phyloP scores from a whole-genome alignment of 1,284 basidiomycete species.

The Cutaneotrichosporon curvatum region DNA sequence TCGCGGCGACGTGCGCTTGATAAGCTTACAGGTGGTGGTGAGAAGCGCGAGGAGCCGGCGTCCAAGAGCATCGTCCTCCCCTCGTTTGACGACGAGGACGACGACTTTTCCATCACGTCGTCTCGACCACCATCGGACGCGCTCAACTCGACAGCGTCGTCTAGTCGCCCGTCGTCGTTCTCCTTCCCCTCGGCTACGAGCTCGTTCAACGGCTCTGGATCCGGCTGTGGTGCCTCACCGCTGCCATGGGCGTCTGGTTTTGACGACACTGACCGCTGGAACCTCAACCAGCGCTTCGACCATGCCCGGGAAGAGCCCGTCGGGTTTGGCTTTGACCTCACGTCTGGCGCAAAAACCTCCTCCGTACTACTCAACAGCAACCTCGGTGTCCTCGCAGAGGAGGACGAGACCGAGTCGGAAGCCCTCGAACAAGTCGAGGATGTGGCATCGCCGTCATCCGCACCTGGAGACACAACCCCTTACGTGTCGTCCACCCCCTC shows the following conservation, averaged over 20 bases:
- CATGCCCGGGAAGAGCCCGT: conserved; percentile 21
- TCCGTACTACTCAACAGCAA: conserved; percentile 20
- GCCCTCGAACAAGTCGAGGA: conserved; percentile 10
- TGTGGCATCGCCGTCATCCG: conserved; percentile 6
- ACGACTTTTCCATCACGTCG: conserved; percentile 20
- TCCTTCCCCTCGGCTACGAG: conserved; percentile 14
- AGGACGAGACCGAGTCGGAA: conserved; percentile 40
- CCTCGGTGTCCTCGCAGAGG: conserved; percentile 28
- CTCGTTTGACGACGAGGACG: conserved; percentile 39
- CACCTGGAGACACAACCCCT: neutral
- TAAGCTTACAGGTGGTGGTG: conserved; percentile 26
- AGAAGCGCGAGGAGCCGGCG: conserved; percentile 3
- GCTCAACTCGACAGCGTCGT: conserved; percentile 21
- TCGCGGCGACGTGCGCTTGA: conserved; percentile 38
- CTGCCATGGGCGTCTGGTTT: conserved; percentile 22
- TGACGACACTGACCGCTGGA: conserved; percentile 16
- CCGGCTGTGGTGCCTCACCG: conserved; percentile 8
- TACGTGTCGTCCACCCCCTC: conserved; percentile 1
- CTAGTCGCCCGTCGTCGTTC: conserved; percentile 28
- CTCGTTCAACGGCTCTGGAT: conserved; percentile 13
- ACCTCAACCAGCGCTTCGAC: conserved; percentile 17
- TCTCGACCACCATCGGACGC: conserved; percentile 31
- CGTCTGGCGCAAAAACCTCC: conserved; percentile 8
- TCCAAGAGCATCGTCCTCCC: conserved; percentile 33
- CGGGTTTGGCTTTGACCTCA: conserved; percentile 22